A percentile compares a stretch with the other conserved stretches of the same genome.
Conservation (phyloP, 208 protist species). For the Acanthamoeba triangularis region DNA sequence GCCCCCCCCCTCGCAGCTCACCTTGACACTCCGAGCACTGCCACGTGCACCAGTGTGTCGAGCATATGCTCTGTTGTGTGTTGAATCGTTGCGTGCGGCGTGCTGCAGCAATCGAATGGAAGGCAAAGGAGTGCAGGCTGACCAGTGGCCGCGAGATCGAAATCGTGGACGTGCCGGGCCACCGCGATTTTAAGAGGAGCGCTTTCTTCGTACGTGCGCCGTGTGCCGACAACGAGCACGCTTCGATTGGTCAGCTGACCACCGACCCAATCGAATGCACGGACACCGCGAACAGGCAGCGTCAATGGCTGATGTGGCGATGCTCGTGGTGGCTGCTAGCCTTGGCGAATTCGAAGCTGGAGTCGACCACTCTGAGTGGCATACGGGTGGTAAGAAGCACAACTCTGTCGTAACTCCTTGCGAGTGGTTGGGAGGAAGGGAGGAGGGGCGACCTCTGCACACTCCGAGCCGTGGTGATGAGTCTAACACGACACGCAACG, state of each 20-base stretch:
- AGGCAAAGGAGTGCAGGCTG: neutral
- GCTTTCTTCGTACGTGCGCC: conserved; percentile 98
- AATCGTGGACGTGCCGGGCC: conserved; percentile 99
- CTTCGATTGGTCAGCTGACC: too few species aligned
- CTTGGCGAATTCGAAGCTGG: conserved; percentile 92
- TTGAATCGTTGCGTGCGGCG: too few species aligned
- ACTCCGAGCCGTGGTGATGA: too few species aligned
- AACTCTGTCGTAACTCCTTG: too few species aligned
- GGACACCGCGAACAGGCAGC: conserved; percentile 79
- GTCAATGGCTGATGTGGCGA: conserved; percentile 92
- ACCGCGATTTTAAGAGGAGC: conserved; percentile 99
- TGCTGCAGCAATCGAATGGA: neutral
- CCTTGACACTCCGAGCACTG: too few species aligned
- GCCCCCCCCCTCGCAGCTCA: conserved; percentile 95
- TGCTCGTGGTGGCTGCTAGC: conserved; percentile 93
- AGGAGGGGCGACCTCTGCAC: too few species aligned
- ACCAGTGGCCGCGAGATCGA: conserved; percentile 98
- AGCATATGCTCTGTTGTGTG: too few species aligned
- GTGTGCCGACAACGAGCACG: neutral
- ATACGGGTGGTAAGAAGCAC: neutral
- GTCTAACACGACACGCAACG: too few species aligned
- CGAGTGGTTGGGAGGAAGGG: too few species aligned
- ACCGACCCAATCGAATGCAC: too few species aligned
- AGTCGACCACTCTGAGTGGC: conserved; percentile 80
- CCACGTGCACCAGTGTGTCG: neutral